Evolutionary conservation across 2,329 filamentous ascomycete genomes (phyloP), one percentile per base, ranked within the genome.

Genomic region (Neophaeococcomyces aloes): DNA sequence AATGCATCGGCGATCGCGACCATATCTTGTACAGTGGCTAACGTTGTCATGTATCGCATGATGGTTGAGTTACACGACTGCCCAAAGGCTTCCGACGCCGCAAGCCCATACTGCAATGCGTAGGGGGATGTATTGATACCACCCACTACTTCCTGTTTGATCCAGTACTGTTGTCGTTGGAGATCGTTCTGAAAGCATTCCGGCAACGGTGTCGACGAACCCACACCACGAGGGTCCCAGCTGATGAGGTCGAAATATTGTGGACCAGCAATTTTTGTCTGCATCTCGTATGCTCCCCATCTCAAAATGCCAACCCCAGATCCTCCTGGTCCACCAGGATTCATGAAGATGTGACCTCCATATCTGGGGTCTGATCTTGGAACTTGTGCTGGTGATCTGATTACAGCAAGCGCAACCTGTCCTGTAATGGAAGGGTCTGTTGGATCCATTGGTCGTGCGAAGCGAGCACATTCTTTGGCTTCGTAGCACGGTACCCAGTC

Each of bases 391-490:
- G 70, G 67, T 11, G 64, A 56, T 21, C 65, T 65, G 15, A 66
- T 60, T 4, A 73, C 56, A 4, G 69, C 69, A 18, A 74, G 50
- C 2, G 60, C 60, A 10, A 70, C 60, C 17, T 55, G 52, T 37
- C 57, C 34, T 4, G n/a, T 17, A 23, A 21, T 63, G 60, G 0
- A 54, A 53, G 5, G 58, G 53, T 33, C 34, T 27, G 67, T 59
- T 52, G 65, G 68, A 51, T 66, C 66, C 58, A 73, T 64, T 0
- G 70, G 71, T 0, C 72, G 59, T 32, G 66, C 59, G 3, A 74
- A 56, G 3, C 66, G 60, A 17, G 70, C 67, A 47, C 71, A 27
- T 27, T 27, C n/a, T n/a, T n/a, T n/a, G n/a, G n/a, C n/a, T n/a
- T n/a, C n/a, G n/a, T n/a, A n/a, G n/a, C n/a, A n/a, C n/a, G n/a